Evolutionary conservation across 805 yeast genomes (phyloP).

Genomic region (Metschnikowia corniflorae): DNA sequence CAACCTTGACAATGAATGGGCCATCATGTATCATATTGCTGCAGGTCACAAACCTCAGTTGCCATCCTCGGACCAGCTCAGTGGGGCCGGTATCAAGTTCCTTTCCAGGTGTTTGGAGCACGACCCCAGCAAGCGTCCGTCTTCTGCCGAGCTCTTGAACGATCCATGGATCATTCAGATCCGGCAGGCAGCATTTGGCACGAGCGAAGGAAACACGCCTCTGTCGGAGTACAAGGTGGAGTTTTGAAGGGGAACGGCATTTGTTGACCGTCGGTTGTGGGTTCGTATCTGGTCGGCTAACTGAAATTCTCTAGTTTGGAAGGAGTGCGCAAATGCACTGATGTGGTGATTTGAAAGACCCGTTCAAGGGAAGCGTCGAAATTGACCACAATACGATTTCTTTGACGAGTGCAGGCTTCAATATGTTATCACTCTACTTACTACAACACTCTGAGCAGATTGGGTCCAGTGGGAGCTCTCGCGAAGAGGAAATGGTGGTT

Average conservation of each 20-base stretch:
- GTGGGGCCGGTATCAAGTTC: constrained; percentile 68
- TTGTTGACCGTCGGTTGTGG: too few species aligned
- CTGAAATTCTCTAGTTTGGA: too few species aligned
- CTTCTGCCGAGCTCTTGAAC: constrained; percentile 77
- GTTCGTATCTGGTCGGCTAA: too few species aligned
- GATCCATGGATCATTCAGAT: constrained; percentile 89
- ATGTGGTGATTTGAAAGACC: too few species aligned
- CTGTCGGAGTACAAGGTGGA: constrained; percentile 25
- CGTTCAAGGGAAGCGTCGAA: too few species aligned
- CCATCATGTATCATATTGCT: constrained; percentile 97
- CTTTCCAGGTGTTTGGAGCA: constrained; percentile 73
- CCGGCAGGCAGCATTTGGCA: constrained; percentile 62
- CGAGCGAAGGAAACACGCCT: constrained; percentile 34
- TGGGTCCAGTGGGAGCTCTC: too few species aligned
- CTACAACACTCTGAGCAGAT: too few species aligned
- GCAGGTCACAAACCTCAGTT: constrained; percentile 89
- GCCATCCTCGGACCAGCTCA: constrained; percentile 75
- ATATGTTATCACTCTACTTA: too few species aligned
- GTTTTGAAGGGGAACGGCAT: background rate
- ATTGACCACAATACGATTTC: too few species aligned
- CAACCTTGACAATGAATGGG: constrained; percentile 94
- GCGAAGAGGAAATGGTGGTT: too few species aligned
- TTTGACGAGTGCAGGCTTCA: too few species aligned
- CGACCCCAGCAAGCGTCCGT: constrained; percentile 74
- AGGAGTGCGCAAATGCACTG: too few species aligned